Conservation (phyloP, 495 filamentous ascomycete species). For the Cairneyella variabilis region DNA sequence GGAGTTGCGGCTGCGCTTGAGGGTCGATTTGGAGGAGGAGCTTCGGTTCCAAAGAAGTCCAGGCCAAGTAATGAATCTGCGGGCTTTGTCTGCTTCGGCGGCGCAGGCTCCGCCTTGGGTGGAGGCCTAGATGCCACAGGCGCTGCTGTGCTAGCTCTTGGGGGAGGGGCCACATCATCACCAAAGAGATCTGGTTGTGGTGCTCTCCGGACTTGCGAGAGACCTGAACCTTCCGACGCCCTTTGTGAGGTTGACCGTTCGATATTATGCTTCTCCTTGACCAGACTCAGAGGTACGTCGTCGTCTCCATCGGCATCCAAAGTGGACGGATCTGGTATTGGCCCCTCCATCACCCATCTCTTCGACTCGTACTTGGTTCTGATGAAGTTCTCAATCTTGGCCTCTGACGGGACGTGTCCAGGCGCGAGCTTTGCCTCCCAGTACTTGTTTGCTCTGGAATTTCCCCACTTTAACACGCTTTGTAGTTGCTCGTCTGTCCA, state of each 20-base stretch:
- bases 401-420: conserved; percentile 93
- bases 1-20: conserved; percentile 64
- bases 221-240: conserved; percentile 5
- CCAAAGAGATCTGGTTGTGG: conserved; percentile 49
- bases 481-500: conserved; percentile 98
- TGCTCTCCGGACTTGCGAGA: conserved; percentile 37
- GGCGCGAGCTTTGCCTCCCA: conserved; percentile 94
- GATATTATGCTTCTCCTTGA: conserved; percentile 54
- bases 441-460: conserved; percentile 93
- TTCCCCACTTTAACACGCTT: conserved; percentile 91
- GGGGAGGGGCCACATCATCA: conserved; percentile 31
- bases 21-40: conserved; percentile 64
- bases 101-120: conserved; percentile 58
- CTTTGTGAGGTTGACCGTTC: conserved; percentile 33
- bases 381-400: conserved; percentile 99
- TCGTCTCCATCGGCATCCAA: conserved; percentile 81
- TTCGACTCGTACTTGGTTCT: conserved; percentile 98
- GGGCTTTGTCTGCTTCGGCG: conserved; percentile 65
- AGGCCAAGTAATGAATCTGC: conserved; percentile 86
- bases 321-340: conserved; percentile 86
- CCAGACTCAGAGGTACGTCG: conserved; percentile 61
- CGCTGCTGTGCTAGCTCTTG: conserved; percentile 51
- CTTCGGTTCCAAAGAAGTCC: conserved; percentile 80
- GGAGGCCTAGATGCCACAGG: conserved; percentile 64
- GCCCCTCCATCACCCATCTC: conserved; percentile 97